A percentile compares a stretch with the other conserved stretches of the same genome.
These are phyloP conservation scores for Nicotiana sylvestris DNA, from an alignment of 257 asterid species.

Conservation along the genomic window DNA sequence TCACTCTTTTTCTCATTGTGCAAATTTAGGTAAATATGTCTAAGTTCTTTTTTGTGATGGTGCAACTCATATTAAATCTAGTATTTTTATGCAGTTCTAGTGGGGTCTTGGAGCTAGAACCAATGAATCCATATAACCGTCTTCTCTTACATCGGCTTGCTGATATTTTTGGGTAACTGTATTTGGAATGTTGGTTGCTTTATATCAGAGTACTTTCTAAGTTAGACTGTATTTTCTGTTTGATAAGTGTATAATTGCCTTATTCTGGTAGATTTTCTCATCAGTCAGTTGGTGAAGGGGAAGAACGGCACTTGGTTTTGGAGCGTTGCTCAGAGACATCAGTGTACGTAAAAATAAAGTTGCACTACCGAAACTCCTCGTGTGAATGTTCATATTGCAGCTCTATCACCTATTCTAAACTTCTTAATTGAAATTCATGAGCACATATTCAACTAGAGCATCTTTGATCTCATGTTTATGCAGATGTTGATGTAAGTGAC, in stretches of 20 bases:
- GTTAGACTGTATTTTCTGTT: neutral
- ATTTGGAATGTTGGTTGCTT: neutral
- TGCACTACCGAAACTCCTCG: slow-evolving; percentile 9
- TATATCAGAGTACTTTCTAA: neutral
- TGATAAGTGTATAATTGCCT: slow-evolving; percentile 18
- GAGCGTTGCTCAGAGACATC: slow-evolving; percentile 78
- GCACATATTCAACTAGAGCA: neutral
- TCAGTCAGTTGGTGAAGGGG: slow-evolving; percentile 93
- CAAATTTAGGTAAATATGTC: neutral
- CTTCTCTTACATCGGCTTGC: slow-evolving; percentile 89
- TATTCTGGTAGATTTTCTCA: slow-evolving; percentile 64
- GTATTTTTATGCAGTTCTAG: slow-evolving; percentile 47
- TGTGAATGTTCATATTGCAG: neutral
- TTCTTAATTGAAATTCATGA: neutral
- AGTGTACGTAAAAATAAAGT: slow-evolving; percentile 48
- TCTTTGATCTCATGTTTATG: neutral
- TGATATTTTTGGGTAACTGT: slow-evolving; percentile 72
- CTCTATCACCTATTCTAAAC: neutral
- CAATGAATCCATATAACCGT: slow-evolving; percentile 76
- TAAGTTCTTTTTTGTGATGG: neutral
- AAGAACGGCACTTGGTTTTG: slow-evolving; percentile 70
- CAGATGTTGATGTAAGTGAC: neutral
- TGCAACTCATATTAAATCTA: slow-evolving; percentile 7
- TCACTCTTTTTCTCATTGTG: neutral
- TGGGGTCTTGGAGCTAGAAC: slow-evolving; percentile 75